phyloP scores from a whole-genome alignment of 768 basidiomycete genomes.

The Trametes coccinea region DNA sequence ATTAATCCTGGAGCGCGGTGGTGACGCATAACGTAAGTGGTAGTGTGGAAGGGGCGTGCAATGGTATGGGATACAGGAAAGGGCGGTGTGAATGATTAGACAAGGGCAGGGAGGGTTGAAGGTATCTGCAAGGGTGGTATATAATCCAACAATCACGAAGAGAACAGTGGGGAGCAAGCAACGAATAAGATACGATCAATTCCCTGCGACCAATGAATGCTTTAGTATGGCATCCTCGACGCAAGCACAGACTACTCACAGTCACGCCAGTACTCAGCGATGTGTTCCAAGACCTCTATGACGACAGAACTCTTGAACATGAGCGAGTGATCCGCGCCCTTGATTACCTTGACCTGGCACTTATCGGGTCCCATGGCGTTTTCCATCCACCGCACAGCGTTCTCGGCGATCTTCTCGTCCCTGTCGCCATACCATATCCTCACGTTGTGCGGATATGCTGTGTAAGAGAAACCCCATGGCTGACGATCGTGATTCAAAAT shows the following conservation, averaged over 20 bases:
- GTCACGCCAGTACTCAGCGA: constrained; percentile 48
- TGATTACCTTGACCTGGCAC: constrained; percentile 80
- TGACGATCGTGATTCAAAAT: constrained; percentile 89
- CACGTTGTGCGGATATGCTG: constrained; percentile 71
- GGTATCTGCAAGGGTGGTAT: constrained; percentile 30
- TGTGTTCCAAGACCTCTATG: constrained; percentile 77
- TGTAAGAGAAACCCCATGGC: constrained; percentile 90
- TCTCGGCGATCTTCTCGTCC: constrained; percentile 92
- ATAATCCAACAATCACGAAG: constrained; percentile 35
- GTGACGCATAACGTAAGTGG: constrained; percentile 16
- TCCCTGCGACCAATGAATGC: neutral
- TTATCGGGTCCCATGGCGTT: constrained; percentile 71
- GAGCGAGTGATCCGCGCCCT: constrained; percentile 87
- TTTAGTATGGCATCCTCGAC: neutral
- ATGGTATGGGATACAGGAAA: constrained; percentile 24
- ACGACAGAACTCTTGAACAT: constrained; percentile 92
- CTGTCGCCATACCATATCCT: constrained; percentile 91
- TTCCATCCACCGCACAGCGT: constrained; percentile 92
- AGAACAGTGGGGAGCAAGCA: constrained; percentile 17
- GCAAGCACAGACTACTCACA: constrained; percentile 18
- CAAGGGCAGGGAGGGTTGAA: constrained; percentile 11
- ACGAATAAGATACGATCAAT: constrained; percentile 21
- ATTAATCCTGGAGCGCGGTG: constrained; percentile 16
- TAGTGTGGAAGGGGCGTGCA: constrained; percentile 18
- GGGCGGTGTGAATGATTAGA: constrained; percentile 7